Percentiles rank a stretch among this genome's conserved stretches.
Evolutionary conservation across 2,329 filamentous ascomycete species (phyloP).

Genomic region (Lecanosticta acicola): DNA sequence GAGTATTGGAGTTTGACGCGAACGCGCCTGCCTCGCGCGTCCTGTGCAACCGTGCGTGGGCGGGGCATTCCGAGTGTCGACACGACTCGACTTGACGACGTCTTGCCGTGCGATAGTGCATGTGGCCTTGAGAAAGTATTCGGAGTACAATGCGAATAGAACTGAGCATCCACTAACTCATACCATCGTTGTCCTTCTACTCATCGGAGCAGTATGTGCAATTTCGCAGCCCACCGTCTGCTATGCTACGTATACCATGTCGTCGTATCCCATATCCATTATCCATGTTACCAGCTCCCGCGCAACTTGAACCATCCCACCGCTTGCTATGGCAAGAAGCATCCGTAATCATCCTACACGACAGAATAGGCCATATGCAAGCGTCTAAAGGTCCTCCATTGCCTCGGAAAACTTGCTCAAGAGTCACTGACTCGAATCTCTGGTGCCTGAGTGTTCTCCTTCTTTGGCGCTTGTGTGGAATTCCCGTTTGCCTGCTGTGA

Average conservation of each 20-base stretch:
- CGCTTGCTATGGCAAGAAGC: no score
- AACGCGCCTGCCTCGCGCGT: not conserved
- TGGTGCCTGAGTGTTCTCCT: conserved; percentile 23
- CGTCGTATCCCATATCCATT: conserved; percentile 4
- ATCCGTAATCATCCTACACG: no score
- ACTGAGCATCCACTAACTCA: no score
- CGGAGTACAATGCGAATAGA: no score
- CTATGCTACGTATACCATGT: conserved; percentile 3
- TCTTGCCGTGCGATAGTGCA: no score
- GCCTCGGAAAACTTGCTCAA: conserved; percentile 28
- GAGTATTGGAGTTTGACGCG: not conserved
- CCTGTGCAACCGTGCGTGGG: no score
- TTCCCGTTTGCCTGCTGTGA: not conserved
- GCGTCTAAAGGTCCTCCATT: conserved; percentile 8
- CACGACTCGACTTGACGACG: no score
- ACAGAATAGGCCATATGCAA: no score
- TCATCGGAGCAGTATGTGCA: not conserved
- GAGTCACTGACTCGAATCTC: conserved; percentile 24
- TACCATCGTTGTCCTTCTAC: not conserved
- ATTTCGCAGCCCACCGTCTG: not conserved
- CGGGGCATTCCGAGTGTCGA: no score
- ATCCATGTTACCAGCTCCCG: no score
- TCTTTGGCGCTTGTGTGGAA: conserved; percentile 6
- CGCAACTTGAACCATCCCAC: no score
- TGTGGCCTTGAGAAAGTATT: no score